Evolutionary conservation across 2,329 filamentous ascomycete species (phyloP).

Genomic region (Hypoxylon sp.): DNA sequence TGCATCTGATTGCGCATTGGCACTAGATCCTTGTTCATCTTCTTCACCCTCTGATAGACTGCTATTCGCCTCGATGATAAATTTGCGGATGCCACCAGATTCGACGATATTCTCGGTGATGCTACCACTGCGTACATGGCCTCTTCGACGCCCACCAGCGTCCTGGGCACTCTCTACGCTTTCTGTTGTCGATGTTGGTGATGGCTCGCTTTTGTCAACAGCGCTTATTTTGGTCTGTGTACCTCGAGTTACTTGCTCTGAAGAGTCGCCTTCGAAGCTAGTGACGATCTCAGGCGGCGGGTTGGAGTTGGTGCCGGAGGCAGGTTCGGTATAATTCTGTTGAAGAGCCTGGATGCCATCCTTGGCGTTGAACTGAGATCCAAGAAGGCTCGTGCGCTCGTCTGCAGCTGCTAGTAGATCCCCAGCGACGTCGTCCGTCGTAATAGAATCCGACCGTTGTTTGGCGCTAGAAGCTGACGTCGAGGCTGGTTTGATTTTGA

Average conservation of each 20-base stretch:
- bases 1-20: conserved; percentile 25
- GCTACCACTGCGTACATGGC: conserved; percentile 75
- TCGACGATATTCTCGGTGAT: conserved; percentile 83
- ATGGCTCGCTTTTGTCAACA: conserved; percentile 31
- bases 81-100: conserved; percentile 77
- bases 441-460: conserved; percentile 43
- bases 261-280: conserved; percentile 27
- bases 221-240: conserved; percentile 40
- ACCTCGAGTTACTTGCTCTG: conserved; percentile 36
- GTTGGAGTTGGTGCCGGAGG: conserved; percentile 33
- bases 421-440: conserved; percentile 41
- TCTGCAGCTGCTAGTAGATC: conserved; percentile 48
- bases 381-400: conserved; percentile 60
- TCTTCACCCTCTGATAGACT: conserved; percentile 59
- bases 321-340: conserved; percentile 64
- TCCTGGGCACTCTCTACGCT: conserved; percentile 38
- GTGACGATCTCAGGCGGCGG: conserved; percentile 42
- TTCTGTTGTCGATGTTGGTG: conserved; percentile 43
- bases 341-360: conserved; percentile 74
- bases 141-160: conserved; percentile 40
- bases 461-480: conserved; percentile 37
- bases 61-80: conserved; percentile 77
- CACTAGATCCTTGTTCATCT: conserved; percentile 26
- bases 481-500: conserved; percentile 73
- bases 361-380: conserved; percentile 69